These are phyloP conservation scores for Ruellia speciosa DNA, from an alignment of 305 asterid species.

Conservation along the genomic window DNA sequence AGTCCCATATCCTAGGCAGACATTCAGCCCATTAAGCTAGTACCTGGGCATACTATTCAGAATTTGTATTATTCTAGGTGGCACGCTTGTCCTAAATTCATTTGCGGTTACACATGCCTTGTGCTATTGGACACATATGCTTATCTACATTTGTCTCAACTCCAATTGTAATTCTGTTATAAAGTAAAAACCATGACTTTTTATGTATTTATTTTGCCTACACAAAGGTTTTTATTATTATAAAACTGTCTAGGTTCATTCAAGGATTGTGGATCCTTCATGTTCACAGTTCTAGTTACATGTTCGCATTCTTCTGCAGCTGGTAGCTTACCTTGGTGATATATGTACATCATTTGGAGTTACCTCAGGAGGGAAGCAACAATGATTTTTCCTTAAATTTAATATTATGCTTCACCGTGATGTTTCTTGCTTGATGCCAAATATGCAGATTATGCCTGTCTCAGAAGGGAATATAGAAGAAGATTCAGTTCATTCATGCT, in stretches of 20 bases:
- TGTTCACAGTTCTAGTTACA: neutral
- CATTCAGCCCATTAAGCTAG: neutral
- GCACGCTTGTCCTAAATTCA: neutral
- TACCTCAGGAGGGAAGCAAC: conserved; percentile 3
- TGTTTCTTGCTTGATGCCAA: neutral
- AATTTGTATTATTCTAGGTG: neutral
- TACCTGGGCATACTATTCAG: neutral
- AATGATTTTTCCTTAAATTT: neutral
- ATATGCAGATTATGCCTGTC: conserved; percentile 34
- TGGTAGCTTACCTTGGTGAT: conserved; percentile 7
- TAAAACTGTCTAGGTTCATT: neutral
- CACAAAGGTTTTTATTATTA: neutral
- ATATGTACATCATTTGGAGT: neutral
- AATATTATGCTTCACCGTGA: neutral
- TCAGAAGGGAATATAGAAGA: conserved; percentile 31
- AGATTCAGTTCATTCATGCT: conserved; percentile 27
- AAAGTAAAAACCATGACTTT: neutral
- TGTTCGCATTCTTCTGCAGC: neutral
- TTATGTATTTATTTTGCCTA: neutral
- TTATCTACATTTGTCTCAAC: neutral
- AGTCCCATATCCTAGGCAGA: no score
- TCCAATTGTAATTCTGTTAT: neutral
- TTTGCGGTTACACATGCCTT: neutral
- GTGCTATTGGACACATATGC: neutral
- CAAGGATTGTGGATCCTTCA: neutral